Conservation (phyloP, 108 stramenopile genomes). For the Nitzschia putrida region DNA sequence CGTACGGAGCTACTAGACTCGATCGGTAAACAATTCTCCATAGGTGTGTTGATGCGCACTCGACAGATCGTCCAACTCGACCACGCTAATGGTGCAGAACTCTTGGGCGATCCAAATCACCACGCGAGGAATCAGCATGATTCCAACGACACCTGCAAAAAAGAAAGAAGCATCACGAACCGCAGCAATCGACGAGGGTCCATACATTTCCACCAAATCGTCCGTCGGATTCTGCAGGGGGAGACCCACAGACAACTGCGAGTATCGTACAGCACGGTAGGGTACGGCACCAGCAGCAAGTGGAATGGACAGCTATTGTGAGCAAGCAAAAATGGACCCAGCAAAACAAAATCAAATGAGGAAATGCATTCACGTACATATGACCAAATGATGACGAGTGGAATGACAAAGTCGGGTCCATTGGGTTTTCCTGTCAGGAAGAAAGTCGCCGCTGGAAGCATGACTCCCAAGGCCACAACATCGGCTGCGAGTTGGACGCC, state of each 20-base stretch:
- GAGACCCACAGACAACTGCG: conserved; percentile 28
- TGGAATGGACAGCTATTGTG: too few relatives aligned
- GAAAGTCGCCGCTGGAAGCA: conserved; percentile 42
- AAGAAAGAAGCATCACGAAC: conserved; percentile 42
- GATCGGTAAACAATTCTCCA: conserved; percentile 5
- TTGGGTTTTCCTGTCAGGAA: conserved; percentile 30
- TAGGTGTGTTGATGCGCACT: neutral
- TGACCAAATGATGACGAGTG: conserved; percentile 49
- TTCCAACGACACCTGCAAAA: conserved; percentile 38
- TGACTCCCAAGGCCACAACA: conserved; percentile 45
- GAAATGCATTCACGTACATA: conserved; percentile 26
- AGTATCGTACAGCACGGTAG: too few relatives aligned
- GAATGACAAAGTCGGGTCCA: conserved; percentile 52
- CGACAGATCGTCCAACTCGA: conserved; percentile 42
- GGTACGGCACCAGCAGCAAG: neutral
- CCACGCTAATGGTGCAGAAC: conserved; percentile 55
- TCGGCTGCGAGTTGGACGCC: conserved; percentile 49
- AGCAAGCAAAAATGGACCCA: too few relatives aligned
- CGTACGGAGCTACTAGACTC: neutral
- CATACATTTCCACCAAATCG: conserved; percentile 38
- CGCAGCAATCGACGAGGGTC: conserved; percentile 32
- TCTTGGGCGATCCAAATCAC: conserved; percentile 48
- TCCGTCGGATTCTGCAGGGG: conserved; percentile 38
- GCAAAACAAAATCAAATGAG: too few relatives aligned
- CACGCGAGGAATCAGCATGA: conserved; percentile 41